Percentiles rank a stretch among this genome's conserved stretches.
These are phyloP conservation scores for Aspergillus pseudoglaucus DNA, from an alignment of 2,329 filamentous ascomycete species.

Conservation along the genomic window DNA sequence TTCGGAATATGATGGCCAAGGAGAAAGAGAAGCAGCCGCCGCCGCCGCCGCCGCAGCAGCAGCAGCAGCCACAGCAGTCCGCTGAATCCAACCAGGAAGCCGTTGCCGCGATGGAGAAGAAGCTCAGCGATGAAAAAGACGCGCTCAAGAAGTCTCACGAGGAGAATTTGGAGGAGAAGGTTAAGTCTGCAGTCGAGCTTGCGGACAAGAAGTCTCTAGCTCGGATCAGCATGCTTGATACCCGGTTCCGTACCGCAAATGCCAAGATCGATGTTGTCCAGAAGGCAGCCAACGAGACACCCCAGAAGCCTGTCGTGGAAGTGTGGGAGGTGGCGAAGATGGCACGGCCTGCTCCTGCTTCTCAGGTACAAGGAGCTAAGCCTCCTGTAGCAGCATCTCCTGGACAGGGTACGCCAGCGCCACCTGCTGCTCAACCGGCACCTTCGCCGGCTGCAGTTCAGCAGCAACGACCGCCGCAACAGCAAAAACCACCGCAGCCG, in stretches of 20 bases:
- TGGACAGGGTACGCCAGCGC: slow-evolving; percentile 14
- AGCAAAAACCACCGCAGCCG: background rate
- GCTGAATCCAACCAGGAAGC: slow-evolving; percentile 27
- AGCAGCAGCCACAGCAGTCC: slow-evolving; percentile 11
- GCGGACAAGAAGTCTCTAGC: slow-evolving; percentile 67
- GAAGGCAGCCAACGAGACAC: slow-evolving; percentile 77
- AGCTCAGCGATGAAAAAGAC: slow-evolving; percentile 35
- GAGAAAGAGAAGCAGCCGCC: slow-evolving; percentile 30
- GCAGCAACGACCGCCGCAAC: slow-evolving; percentile 1
- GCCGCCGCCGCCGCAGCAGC: too few relatives aligned
- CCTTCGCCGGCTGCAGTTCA: slow-evolving; percentile 7
- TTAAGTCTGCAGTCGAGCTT: slow-evolving; percentile 59
- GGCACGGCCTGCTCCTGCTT: slow-evolving; percentile 47
- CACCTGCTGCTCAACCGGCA: slow-evolving; percentile 11
- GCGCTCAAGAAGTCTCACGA: slow-evolving; percentile 44
- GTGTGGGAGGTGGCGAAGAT: slow-evolving; percentile 78
- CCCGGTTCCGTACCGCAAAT: slow-evolving; percentile 55
- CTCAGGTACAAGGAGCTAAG: slow-evolving; percentile 27
- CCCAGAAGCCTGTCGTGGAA: slow-evolving; percentile 72
- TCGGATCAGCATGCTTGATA: slow-evolving; percentile 73
- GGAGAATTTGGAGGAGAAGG: slow-evolving; percentile 51
- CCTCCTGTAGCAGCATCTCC: slow-evolving; percentile 17
- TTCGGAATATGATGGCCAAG: slow-evolving; percentile 42
- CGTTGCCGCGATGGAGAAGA: slow-evolving; percentile 33
- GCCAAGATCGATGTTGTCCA: slow-evolving; percentile 74